Base-by-base conservation (phyloP, 176 grass and related monocot genomes). In the Eleusine coracana region DNA sequence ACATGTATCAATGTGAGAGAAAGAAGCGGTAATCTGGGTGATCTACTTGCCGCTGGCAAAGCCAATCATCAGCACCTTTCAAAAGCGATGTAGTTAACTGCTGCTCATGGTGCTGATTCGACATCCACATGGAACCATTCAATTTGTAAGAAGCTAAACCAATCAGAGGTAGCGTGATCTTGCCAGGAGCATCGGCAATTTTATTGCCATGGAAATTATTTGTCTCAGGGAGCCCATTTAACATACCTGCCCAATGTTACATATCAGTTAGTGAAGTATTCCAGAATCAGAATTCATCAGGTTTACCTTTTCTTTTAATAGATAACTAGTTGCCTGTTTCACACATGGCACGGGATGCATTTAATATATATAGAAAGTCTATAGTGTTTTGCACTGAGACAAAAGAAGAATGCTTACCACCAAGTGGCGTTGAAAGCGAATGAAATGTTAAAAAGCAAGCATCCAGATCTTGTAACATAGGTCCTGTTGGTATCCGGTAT, bases 401-500 rank as follows among this genome's bases (percentile, higher is more conserved):
- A 4, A 80, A 52, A 49, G 3, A 78, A 70, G 36, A 59, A 14
- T 58, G 21, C 50, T 87, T 79, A 92, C 90, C 62, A 48, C 77
- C 73, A 34, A 20, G 25, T 68, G 74, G 59, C 27, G 86, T 91
- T 28, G 88, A 87, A 52, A 91, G 71, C 58, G 84, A 89, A 83
- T 96, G 91, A 70, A 91, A 93, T 78, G 88, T 97, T 80, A 97
- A 88, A 89, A 93, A 93, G 70, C 91, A 91, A 10, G 94, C 94
- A 80, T 97, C 94, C 74, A 89, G 87, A 71, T 93, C 84, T 80
- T 86, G 89, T 45, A 93, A 83, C 39, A 88, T 97, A 28, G 88
- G 84, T 64, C 94, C 93, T 62, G 80, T 92, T 6, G 93, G 90
- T 95, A 95, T 95, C 80, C 93, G 74, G 83, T 95, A 92, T 83